Evolutionary conservation across 106 monocot genomes (phyloP).

Genomic region (Xerophyta viscosa): DNA sequence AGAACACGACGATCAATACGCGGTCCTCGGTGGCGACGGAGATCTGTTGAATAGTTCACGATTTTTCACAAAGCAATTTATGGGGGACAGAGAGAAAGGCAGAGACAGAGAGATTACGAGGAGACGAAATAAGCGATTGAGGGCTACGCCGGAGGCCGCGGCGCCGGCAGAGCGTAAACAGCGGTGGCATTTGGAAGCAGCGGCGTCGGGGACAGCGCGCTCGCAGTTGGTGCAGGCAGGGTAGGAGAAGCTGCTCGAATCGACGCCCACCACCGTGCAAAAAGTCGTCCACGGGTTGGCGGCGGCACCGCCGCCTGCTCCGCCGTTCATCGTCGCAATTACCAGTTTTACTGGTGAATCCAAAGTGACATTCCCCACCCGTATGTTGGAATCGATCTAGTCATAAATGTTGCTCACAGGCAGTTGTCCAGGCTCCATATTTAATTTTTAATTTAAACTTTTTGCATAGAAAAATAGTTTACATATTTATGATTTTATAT

Average conservation of each 20-base stretch:
- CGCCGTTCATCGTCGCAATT: background rate
- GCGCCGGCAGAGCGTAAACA: slow-evolving; percentile 8
- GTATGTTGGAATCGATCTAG: too few species aligned
- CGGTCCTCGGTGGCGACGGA: slow-evolving; percentile 47
- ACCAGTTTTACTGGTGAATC: too few species aligned
- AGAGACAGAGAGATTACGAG: slow-evolving; percentile 17
- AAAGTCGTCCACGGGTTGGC: slow-evolving; percentile 44
- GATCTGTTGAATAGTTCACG: slow-evolving; percentile 16
- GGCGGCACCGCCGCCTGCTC: background rate
- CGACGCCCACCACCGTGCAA: slow-evolving; percentile 49
- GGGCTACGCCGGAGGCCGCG: too few species aligned
- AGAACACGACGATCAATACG: slow-evolving; percentile 53
- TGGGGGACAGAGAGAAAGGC: background rate
- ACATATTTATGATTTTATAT: too few species aligned
- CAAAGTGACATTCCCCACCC: too few species aligned
- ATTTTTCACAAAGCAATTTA: background rate
- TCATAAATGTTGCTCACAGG: too few species aligned
- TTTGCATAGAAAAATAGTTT: too few species aligned
- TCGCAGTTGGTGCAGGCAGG: slow-evolving; percentile 64
- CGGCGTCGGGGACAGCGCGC: slow-evolving; percentile 23
- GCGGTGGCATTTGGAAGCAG: slow-evolving; percentile 19
- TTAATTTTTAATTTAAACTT: too few species aligned
- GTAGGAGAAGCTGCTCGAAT: slow-evolving; percentile 48
- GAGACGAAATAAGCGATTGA: slow-evolving; percentile 51
- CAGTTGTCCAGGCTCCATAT: too few species aligned